Conservation (phyloP, 495 filamentous ascomycete genomes). For the Penicillium pancosmium region DNA sequence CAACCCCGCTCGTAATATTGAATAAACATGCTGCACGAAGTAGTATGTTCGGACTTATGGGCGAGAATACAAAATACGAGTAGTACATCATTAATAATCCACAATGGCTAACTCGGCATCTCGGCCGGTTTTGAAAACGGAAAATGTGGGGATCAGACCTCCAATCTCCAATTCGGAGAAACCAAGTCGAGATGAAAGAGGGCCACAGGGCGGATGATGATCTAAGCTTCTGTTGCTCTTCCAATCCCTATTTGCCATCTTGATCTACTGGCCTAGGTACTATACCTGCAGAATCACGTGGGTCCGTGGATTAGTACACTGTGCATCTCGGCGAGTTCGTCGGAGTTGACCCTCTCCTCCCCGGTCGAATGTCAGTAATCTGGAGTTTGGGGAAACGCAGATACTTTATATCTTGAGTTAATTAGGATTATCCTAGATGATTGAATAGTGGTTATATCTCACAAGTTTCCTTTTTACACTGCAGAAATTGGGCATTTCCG, state of each 20-base stretch:
- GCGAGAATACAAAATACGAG: too few relatives aligned
- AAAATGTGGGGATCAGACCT: background rate
- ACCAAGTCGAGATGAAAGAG: background rate
- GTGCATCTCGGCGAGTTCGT: background rate
- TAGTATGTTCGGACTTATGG: background rate
- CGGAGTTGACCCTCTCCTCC: background rate
- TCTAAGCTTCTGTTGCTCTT: background rate
- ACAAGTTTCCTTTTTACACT: too few relatives aligned
- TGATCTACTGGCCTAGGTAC: too few relatives aligned
- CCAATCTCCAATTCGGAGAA: conserved; percentile 12
- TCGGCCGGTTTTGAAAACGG: conserved; percentile 1
- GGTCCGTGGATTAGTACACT: too few relatives aligned
- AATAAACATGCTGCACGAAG: background rate
- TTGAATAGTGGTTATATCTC: too few relatives aligned
- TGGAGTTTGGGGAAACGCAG: background rate
- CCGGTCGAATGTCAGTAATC: background rate
- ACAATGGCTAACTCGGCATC: background rate
- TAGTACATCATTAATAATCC: too few relatives aligned
- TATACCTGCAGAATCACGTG: too few relatives aligned
- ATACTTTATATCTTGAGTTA: too few relatives aligned
- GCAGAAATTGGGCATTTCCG: too few relatives aligned
- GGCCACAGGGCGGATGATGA: background rate
- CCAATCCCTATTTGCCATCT: too few relatives aligned
- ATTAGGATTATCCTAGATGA: too few relatives aligned
- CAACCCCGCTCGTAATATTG: background rate